Evolutionary conservation across 257 asterid species (phyloP).

Genomic region (Cinchona pubescens): DNA sequence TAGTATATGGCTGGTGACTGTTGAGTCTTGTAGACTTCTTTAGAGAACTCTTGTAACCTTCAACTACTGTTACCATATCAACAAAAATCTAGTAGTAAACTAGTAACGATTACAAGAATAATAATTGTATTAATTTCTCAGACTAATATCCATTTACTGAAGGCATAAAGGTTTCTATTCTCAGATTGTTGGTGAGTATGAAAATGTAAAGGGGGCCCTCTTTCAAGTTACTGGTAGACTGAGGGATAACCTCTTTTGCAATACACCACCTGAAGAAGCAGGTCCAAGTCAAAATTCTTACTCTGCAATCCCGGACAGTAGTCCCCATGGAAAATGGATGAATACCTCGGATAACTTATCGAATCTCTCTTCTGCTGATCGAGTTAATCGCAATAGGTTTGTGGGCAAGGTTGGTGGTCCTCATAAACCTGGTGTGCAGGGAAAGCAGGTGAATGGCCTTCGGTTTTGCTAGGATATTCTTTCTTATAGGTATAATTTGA

Average conservation of each 20-base stretch:
- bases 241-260: constrained; percentile 39
- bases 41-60: not conserved
- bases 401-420: constrained; percentile 27
- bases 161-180: constrained; percentile 12
- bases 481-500: not conserved
- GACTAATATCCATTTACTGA: constrained; percentile 5
- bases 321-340: too few relatives aligned
- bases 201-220: constrained; percentile 50
- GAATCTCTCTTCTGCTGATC: constrained; percentile 26
- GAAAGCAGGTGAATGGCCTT: constrained; percentile 24
- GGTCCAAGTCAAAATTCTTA: not conserved
- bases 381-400: constrained; percentile 36
- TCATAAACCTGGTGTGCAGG: constrained; percentile 18
- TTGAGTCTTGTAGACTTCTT: not conserved
- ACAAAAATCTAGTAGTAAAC: not conserved
- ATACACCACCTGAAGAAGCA: constrained; percentile 28
- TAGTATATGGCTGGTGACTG: not conserved
- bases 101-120: not conserved
- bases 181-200: constrained; percentile 52
- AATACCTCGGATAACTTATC: too few relatives aligned
- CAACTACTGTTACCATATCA: not conserved
- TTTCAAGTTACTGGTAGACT: constrained; percentile 59
- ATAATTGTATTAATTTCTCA: not conserved
- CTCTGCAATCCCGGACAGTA: too few relatives aligned
- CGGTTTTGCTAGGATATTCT: not conserved